Evolutionary conservation across 2,329 filamentous ascomycete genomes (phyloP), one percentile per base, ranked within the genome.

Genomic region (Phaeomoniella chlamydospora): DNA sequence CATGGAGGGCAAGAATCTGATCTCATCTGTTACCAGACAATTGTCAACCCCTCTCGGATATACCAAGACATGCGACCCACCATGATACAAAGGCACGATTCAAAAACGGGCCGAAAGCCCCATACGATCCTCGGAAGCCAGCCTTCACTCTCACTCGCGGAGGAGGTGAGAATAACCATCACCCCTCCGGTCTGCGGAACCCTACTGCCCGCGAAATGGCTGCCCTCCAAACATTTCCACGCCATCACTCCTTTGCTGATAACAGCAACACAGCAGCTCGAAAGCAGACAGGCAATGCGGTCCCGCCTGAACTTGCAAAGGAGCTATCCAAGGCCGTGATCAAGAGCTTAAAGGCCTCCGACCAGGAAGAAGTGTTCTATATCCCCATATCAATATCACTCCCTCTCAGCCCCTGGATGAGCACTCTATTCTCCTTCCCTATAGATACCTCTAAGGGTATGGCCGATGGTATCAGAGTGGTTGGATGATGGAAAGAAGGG

Each of bases 281-380:
- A 44, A 68, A 63, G 42, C 80, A 86, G 50, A 81, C 88, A 42
- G 83, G 83, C 0, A 88, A 90, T 47, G 83, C 82, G 0, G 84
- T 88, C 12, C 80, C 84, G 0, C 73, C 81, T 5, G 39, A 50
- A 12, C 42, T 68, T 5, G 59, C 59, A 0, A 50, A 54, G 36
- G 55, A 52, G 4, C 34, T 68, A 3, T 58, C 61, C 35, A 37
- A 39, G 18, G 51, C 57, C 33, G 50, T 66, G 3, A 48, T 53
- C 15, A 51, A 49, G 33, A 50, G 53, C 1, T 36, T 68, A 39
- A 47, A 47, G 35, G 44, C 45, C 34, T 55, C 50, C 0, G 64
- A 67, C 18, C 12, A 17, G 14, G 11, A n/a, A 10, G 15, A 34
- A 17, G 18, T 17, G 15, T 5, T 32, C 17, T 32, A 14, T n/a